Evolutionary conservation across 345 rosid species (phyloP).

Genomic region (Bruguiera parviflora): DNA sequence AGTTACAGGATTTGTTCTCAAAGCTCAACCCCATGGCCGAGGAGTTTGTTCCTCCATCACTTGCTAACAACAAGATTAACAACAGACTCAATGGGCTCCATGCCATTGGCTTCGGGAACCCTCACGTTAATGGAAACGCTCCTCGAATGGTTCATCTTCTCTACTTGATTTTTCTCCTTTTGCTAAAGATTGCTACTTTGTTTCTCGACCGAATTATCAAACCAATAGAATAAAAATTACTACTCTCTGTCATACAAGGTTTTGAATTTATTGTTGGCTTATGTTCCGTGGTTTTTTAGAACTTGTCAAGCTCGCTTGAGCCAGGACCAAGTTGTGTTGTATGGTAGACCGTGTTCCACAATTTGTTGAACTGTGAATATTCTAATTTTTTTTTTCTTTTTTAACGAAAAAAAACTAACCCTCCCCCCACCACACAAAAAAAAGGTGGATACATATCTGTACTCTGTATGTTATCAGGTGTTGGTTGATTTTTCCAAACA

Average conservation of each 20-base stretch:
- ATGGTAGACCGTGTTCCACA: not conserved
- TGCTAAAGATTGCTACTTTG: not conserved
- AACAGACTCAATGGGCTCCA: conserved; percentile 27
- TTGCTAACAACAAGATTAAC: conserved; percentile 31
- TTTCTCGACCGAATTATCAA: not conserved
- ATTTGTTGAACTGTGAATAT: no score
- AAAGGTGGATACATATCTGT: not conserved
- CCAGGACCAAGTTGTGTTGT: not conserved
- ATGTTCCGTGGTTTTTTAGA: not conserved
- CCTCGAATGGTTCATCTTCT: conserved; percentile 45
- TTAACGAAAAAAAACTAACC: no score
- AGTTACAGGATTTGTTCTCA: conserved; percentile 80
- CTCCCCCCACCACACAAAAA: no score
- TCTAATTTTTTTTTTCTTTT: no score
- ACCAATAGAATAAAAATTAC: not conserved
- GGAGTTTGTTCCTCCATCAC: conserved; percentile 89
- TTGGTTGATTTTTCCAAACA: conserved; percentile 11
- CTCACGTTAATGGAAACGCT: conserved; percentile 40
- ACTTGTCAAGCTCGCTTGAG: not conserved
- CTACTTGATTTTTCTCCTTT: not conserved
- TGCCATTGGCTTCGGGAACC: conserved; percentile 27
- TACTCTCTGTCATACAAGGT: no score
- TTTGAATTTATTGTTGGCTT: not conserved
- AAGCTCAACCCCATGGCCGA: conserved; percentile 92
- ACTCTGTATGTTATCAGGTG: not conserved